Base-by-base conservation (phyloP, 805 yeast species). In the Candida loeiensis region DNA sequence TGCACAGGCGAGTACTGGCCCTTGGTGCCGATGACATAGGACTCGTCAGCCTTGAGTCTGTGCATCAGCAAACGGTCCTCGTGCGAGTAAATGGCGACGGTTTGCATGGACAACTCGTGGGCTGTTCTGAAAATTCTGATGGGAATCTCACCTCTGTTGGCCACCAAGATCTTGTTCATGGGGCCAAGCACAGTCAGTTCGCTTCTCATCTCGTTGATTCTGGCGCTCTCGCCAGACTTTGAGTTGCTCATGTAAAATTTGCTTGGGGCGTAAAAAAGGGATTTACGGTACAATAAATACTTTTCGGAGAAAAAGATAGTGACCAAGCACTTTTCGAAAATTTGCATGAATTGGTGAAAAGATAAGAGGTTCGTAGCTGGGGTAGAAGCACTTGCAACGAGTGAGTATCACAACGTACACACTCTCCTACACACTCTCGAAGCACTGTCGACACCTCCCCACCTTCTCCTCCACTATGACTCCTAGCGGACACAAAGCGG, bases 51-150 rank as follows among this genome's bases (percentile, higher is more conserved):
- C 67, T 88, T 93, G 59, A 91, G 73, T 56, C 97, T 76, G 69
- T 93, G 98, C 90, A 89, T 87, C 9, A 95, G 84, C 55, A 91
- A 73, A 47, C 95, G 74, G 64, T 91, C 99, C 67, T 93, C 97
- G 61, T 91, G 95, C 25, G 97, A 89, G 65, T 89, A 91, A 58
- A 91, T 84, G 34, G 98, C 99, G 30, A 93, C 96, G 0, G 99
- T 90, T 58, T 86, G 89, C 95, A 93, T 87, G 16, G 95, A 85
- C 57, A 91, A 74, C 66, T 91, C 99, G 68, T 93, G 99, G 45
- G 99, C 99, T 26, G 97, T 83, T 69, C 99, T 79, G 69, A 91
- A 91, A 61, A 91, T 90, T 67, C 93, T 69, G 56, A 83, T 82
- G 32, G 91, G 91, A 53, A 84, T 84, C 63, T 85, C 91, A 54